These are phyloP conservation scores for Penicillium samsonianum DNA, from an alignment of 495 filamentous ascomycete species.

Conservation along the genomic window DNA sequence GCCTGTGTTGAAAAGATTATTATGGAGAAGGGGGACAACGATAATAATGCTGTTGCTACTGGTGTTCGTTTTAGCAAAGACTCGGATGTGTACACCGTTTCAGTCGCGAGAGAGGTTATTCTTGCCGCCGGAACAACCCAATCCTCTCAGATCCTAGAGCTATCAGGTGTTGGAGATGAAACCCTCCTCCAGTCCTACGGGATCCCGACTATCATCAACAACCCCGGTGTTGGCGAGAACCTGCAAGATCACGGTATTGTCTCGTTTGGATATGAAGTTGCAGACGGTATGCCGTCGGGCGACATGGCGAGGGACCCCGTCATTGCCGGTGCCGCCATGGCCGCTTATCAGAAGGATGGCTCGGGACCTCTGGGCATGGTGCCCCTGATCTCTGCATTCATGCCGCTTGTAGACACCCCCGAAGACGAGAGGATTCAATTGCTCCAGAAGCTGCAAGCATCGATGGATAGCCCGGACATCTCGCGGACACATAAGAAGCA, in stretches of 20 bases:
- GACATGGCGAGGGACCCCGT: constrained; percentile 16
- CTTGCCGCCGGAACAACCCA: constrained; percentile 58
- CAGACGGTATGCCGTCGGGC: constrained; percentile 19
- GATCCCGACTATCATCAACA: constrained; percentile 29
- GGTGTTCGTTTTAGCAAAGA: constrained; percentile 35
- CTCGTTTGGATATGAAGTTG: constrained; percentile 17
- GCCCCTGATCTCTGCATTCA: constrained; percentile 20
- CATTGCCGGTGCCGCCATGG: constrained; percentile 24
- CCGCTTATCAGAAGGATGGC: constrained; percentile 21
- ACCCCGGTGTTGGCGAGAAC: constrained; percentile 50
- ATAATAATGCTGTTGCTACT: constrained; percentile 22
- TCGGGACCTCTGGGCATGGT: constrained; percentile 23
- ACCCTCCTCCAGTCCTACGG: constrained; percentile 10
- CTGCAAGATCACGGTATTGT: constrained; percentile 47
- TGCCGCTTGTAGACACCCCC: constrained; percentile 16
- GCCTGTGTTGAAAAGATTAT: constrained; percentile 23
- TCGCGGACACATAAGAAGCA: constrained; percentile 16
- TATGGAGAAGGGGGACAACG: constrained; percentile 8
- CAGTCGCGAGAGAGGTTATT: constrained; percentile 57
- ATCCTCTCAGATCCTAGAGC: constrained; percentile 59
- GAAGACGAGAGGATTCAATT: constrained; percentile 8
- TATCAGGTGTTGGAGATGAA: constrained; percentile 58
- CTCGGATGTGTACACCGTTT: constrained; percentile 32
- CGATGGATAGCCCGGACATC: background rate
- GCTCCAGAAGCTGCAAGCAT: background rate